Conservation (phyloP, 2,329 filamentous ascomycete genomes). For the Dactylellina drechsleri region DNA sequence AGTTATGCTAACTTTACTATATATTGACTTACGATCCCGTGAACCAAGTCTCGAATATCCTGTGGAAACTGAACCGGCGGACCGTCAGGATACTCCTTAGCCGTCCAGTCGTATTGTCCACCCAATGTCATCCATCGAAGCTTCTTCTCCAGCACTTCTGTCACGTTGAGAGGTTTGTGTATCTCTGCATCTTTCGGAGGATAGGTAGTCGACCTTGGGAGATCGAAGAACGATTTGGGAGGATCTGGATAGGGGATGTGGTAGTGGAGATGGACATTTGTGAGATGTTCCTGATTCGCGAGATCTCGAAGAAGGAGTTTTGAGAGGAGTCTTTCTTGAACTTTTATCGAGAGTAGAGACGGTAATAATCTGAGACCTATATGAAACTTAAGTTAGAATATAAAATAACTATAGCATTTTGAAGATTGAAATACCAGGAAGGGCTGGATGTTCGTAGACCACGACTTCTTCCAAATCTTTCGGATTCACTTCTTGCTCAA, state of each 20-base stretch:
- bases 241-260: slow-evolving; percentile 71
- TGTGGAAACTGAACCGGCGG: slow-evolving; percentile 76
- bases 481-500: slow-evolving; percentile 8
- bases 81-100: slow-evolving; percentile 78
- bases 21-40: slow-evolving; percentile 22
- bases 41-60: slow-evolving; percentile 75
- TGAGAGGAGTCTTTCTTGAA: slow-evolving; percentile 77
- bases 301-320: slow-evolving; percentile 82
- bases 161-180: slow-evolving; percentile 78
- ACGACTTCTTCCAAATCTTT: slow-evolving; percentile 4
- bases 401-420: not conserved
- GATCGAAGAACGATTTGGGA: slow-evolving; percentile 69
- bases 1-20: not conserved
- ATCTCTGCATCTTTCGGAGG: slow-evolving; percentile 74
- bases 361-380: slow-evolving; percentile 83
- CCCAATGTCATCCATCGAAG: slow-evolving; percentile 95
- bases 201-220: slow-evolving; percentile 62
- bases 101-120: slow-evolving; percentile 96
- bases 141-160: slow-evolving; percentile 78
- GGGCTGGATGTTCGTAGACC: slow-evolving; percentile 54
- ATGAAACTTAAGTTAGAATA: not conserved
- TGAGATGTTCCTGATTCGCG: slow-evolving; percentile 77
- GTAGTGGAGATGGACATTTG: slow-evolving; percentile 90
- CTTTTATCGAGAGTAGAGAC: slow-evolving; percentile 73
- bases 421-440: slow-evolving; percentile 53